Conservation (phyloP, 495 filamentous ascomycete species). For the Penicillium soppii region DNA sequence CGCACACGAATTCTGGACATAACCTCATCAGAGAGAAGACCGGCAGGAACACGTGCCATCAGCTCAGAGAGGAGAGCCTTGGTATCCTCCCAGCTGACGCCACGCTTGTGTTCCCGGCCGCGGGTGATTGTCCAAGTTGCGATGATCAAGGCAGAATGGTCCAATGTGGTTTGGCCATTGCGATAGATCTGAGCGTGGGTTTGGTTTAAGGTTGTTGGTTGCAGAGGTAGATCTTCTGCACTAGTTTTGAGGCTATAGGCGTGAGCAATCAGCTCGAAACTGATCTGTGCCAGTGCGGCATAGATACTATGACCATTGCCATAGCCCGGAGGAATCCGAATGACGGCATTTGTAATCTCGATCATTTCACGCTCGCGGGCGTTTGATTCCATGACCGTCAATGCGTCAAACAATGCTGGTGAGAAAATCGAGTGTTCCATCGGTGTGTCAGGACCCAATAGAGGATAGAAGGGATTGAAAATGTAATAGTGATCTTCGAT, state of each 20-base stretch:
- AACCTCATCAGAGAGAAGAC: constrained; percentile 31
- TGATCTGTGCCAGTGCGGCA: constrained; percentile 40
- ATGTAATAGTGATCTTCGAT: constrained; percentile 47
- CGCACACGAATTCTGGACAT: constrained; percentile 31
- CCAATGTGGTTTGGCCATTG: constrained; percentile 39
- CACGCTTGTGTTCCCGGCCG: constrained; percentile 29
- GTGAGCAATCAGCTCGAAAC: constrained; percentile 46
- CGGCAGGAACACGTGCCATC: constrained; percentile 30
- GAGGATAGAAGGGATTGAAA: constrained; percentile 46
- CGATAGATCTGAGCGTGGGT: constrained; percentile 44
- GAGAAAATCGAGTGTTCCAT: constrained; percentile 50
- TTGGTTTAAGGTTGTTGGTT: constrained; percentile 41
- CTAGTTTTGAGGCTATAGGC: constrained; percentile 32
- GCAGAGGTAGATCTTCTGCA: constrained; percentile 17
- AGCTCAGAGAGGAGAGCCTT: constrained; percentile 33
- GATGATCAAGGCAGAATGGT: constrained; percentile 41
- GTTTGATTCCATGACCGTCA: constrained; percentile 43
- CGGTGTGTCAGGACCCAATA: constrained; percentile 28
- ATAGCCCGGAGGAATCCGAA: constrained; percentile 34
- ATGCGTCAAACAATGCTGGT: constrained; percentile 42
- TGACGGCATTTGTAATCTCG: constrained; percentile 31
- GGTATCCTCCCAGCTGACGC: constrained; percentile 32
- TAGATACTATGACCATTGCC: constrained; percentile 38
- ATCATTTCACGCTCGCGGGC: constrained; percentile 39
- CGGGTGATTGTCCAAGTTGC: constrained; percentile 40